Evolutionary conservation across 2,329 filamentous ascomycete species (phyloP).

Genomic region (Hyphodiscus sp.): DNA sequence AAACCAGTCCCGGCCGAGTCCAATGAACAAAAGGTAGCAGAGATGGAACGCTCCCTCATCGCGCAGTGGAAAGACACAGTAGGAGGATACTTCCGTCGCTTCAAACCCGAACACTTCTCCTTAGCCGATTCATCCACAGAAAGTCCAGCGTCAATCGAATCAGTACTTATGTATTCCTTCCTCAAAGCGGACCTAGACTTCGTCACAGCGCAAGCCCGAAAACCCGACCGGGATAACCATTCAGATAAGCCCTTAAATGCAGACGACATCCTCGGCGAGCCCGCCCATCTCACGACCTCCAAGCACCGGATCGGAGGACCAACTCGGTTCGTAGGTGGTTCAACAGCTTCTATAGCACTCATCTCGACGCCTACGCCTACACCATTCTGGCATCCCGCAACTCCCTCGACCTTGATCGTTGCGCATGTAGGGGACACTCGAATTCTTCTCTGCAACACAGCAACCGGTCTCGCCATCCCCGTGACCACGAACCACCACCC

Average conservation of each 20-base stretch:
- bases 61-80: slow-evolving; percentile 75
- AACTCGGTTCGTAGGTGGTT: slow-evolving; percentile 84
- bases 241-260: slow-evolving; percentile 76
- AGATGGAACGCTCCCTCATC: slow-evolving; percentile 66
- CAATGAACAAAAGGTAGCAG: slow-evolving; percentile 53
- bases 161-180: slow-evolving; percentile 85
- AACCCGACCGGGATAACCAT: slow-evolving; percentile 61
- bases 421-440: slow-evolving; percentile 93
- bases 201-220: slow-evolving; percentile 78
- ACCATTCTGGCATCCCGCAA: slow-evolving; percentile 91
- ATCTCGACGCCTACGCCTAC: slow-evolving; percentile 87
- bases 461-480: slow-evolving; percentile 71
- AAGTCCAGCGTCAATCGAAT: slow-evolving; percentile 57
- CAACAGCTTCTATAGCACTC: slow-evolving; percentile 81
- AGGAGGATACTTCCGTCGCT: slow-evolving; percentile 90
- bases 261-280: slow-evolving; percentile 71
- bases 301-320: slow-evolving; percentile 63
- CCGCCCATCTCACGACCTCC: slow-evolving; percentile 46
- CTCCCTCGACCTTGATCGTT: slow-evolving; percentile 74
- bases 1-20: slow-evolving; percentile 29
- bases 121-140: slow-evolving; percentile 24
- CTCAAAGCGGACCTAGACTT: slow-evolving; percentile 93
- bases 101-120: slow-evolving; percentile 74
- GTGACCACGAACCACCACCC: slow-evolving; percentile 91
- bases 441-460: slow-evolving; percentile 81